phyloP scores from a whole-genome alignment of 2,329 filamentous ascomycete genomes.

The Monilinia aucupariae region DNA sequence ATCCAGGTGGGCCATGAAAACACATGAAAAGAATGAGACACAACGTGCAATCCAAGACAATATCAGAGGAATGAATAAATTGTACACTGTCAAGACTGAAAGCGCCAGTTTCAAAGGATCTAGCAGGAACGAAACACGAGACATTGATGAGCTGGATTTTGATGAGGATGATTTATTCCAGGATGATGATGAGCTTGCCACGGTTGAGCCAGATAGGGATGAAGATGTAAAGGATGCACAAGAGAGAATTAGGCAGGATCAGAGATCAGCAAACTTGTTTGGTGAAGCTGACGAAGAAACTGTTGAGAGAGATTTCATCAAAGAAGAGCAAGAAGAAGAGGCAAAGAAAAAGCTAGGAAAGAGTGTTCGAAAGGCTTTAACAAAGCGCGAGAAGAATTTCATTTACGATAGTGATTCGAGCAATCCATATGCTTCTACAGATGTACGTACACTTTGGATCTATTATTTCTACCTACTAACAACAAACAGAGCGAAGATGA shows the following conservation, averaged over 20 bases:
- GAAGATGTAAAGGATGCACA: conserved; percentile 71
- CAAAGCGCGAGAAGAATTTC: conserved; percentile 78
- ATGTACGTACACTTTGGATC: conserved; percentile 38
- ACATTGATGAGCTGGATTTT: conserved; percentile 65
- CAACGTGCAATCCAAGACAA: conserved; percentile 55
- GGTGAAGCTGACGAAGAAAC: conserved; percentile 62
- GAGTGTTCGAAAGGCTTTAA: conserved; percentile 70
- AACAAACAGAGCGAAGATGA: conserved; percentile 45
- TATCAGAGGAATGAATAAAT: conserved; percentile 45
- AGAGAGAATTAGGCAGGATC: conserved; percentile 69
- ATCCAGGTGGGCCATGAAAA: conserved; percentile 74
- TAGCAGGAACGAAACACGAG: conserved; percentile 58
- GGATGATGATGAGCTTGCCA: conserved; percentile 76
- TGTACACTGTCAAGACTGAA: conserved; percentile 58
- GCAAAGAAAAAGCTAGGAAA: conserved; percentile 68
- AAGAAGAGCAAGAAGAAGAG: conserved; percentile 67
- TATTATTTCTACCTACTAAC: conserved; percentile 26
- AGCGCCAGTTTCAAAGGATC: conserved; percentile 57
- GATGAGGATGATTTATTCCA: conserved; percentile 71
- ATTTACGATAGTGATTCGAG: conserved; percentile 73
- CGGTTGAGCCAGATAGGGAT: conserved; percentile 72
- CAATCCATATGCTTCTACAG: conserved; percentile 49
- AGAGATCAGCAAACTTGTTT: conserved; percentile 83
- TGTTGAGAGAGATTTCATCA: conserved; percentile 64
- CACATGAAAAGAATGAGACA: conserved; percentile 51